Percentiles rank a stretch among this genome's conserved stretches.
Conservation (phyloP, 257 asterid species). For the Knoxia roxburghii region DNA sequence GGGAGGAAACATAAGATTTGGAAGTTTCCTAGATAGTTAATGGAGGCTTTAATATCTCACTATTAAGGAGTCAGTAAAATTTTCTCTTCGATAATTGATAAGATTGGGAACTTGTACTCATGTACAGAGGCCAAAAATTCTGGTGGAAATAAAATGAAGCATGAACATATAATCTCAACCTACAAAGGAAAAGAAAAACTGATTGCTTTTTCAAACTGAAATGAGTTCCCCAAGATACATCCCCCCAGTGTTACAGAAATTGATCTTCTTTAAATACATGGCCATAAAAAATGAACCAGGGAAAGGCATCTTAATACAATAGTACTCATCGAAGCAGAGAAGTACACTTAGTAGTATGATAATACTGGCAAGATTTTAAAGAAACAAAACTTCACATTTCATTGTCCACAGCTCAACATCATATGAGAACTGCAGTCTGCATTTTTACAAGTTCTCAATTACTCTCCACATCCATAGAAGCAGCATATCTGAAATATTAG, state of each 20-base stretch:
- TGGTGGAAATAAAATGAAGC: neutral
- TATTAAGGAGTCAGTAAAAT: neutral
- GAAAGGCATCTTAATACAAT: neutral
- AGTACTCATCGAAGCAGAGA: neutral
- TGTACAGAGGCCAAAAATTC: neutral
- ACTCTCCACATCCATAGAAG: neutral
- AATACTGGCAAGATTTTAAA: neutral
- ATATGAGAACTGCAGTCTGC: neutral
- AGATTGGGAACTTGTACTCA: neutral
- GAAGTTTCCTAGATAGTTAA: neutral
- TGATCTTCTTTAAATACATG: neutral
- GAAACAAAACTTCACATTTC: neutral
- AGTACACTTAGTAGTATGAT: neutral
- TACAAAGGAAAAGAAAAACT: neutral
- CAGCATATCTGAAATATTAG: neutral
- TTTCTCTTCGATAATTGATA: neutral
- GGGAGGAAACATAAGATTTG: conserved; percentile 17
- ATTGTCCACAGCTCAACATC: neutral
- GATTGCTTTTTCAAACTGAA: neutral
- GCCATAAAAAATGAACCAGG: neutral
- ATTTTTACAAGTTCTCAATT: neutral
- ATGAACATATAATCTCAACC: neutral
- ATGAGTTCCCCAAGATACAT: neutral
- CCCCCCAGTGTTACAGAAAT: neutral
- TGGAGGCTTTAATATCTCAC: neutral